Percentiles rank a stretch among this genome's conserved stretches.
Conservation (phyloP, 768 basidiomycete genomes). For the Sarcodon sp. region DNA sequence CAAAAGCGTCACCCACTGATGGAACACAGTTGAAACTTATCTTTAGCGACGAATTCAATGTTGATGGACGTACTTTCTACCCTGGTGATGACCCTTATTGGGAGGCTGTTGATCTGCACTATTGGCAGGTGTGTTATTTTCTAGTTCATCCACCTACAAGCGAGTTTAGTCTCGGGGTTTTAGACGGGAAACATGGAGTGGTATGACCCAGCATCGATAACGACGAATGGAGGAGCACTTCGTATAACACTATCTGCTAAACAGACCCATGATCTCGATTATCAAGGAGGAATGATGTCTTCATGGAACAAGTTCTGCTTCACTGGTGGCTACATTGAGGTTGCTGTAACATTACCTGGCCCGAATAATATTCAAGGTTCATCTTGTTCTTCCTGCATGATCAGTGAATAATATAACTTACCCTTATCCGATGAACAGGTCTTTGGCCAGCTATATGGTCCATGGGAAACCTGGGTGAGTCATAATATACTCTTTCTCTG, state of each 20-base stretch:
- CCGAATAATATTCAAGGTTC: conserved; percentile 34
- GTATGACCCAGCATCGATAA: conserved; percentile 67
- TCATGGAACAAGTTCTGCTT: conserved; percentile 84
- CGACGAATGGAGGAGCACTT: conserved; percentile 26
- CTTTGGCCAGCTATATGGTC: conserved; percentile 47
- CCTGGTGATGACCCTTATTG: conserved; percentile 71
- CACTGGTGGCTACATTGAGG: conserved; percentile 68
- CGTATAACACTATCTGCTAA: conserved; percentile 43
- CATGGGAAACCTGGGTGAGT: conserved; percentile 57
- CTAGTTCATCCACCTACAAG: no score
- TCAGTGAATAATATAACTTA: background rate
- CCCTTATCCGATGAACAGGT: conserved; percentile 25
- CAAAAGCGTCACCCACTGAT: background rate
- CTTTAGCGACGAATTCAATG: conserved; percentile 79
- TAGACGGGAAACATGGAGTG: conserved; percentile 51
- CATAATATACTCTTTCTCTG: background rate
- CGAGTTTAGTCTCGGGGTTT: no score
- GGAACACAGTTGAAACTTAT: conserved; percentile 32
- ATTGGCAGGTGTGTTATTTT: conserved; percentile 32
- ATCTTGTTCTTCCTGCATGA: conserved; percentile 14
- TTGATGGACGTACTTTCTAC: conserved; percentile 57
- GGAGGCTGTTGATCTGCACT: conserved; percentile 79
- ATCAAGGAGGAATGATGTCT: conserved; percentile 35
- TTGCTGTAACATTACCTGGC: conserved; percentile 53
- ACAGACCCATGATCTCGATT: conserved; percentile 27